These are phyloP conservation scores for Yamadazyma pseudoaaseri DNA, from an alignment of 1,139 yeast species.

Conservation along the genomic window DNA sequence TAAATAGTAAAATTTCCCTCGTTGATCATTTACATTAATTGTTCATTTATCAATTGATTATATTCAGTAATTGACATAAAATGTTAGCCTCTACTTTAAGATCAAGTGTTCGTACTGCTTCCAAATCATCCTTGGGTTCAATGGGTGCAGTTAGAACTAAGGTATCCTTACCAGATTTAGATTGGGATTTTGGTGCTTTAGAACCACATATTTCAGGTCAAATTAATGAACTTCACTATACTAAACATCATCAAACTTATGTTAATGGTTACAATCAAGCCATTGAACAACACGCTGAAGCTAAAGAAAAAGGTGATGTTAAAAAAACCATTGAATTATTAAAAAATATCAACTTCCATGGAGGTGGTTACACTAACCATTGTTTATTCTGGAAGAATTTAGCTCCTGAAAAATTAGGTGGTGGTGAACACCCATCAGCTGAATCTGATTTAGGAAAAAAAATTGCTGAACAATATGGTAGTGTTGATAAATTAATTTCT, in stretches of 20 bases:
- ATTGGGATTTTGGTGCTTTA: constrained; percentile 41
- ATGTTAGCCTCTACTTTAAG: not conserved
- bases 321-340: constrained; percentile 36
- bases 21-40: not conserved
- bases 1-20: not conserved
- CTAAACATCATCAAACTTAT: constrained; percentile 44
- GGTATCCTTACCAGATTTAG: constrained; percentile 37
- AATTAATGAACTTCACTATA: constrained; percentile 41
- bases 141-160: constrained; percentile 19
- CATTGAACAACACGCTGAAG: constrained; percentile 34
- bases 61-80: too few relatives aligned
- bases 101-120: constrained; percentile 4
- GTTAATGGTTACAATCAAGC: constrained; percentile 43
- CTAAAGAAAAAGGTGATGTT: constrained; percentile 37
- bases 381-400: constrained; percentile 45
- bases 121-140: constrained; percentile 7
- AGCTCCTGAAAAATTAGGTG: constrained; percentile 39
- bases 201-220: constrained; percentile 44
- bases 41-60: not conserved
- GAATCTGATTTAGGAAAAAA: constrained; percentile 33
- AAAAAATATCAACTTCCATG: constrained; percentile 42
- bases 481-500: constrained; percentile 37
- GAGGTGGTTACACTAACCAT: constrained; percentile 48
- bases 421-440: constrained; percentile 38
- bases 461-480: constrained; percentile 39